Percentiles rank a stretch among this genome's conserved stretches.
Conservation (phyloP, 129 eudicot genomes). For the Flaveria robusta region DNA sequence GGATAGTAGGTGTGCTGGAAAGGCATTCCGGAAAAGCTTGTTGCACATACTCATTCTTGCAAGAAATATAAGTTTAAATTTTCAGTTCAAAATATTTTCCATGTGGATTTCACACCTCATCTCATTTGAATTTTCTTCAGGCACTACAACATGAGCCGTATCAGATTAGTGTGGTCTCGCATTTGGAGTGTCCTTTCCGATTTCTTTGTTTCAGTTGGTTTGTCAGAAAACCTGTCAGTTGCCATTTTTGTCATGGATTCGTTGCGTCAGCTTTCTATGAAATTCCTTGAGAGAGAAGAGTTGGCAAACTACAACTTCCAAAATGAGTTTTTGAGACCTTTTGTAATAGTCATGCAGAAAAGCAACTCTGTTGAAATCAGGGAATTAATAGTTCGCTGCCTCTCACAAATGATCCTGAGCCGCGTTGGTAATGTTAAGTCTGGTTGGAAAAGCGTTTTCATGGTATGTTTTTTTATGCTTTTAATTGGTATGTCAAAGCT, state of each 20-base stretch:
- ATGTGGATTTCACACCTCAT: slow-evolving; percentile 23
- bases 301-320: slow-evolving; percentile 93
- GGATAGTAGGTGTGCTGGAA: neutral
- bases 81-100: neutral
- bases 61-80: slow-evolving; percentile 5
- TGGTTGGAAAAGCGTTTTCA: slow-evolving; percentile 97
- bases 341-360: slow-evolving; percentile 91
- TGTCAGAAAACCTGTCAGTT: slow-evolving; percentile 95
- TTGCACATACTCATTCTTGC: neutral
- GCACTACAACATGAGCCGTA: slow-evolving; percentile 99
- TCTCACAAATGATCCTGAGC: slow-evolving; percentile 97
- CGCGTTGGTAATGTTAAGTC: slow-evolving; percentile 90
- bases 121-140: slow-evolving; percentile 65
- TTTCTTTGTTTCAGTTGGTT: slow-evolving; percentile 93
- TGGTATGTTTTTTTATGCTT: slow-evolving; percentile 51
- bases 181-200: slow-evolving; percentile 98
- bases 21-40: neutral
- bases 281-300: slow-evolving; percentile 95
- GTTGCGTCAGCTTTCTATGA: slow-evolving; percentile 95
- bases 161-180: slow-evolving; percentile 97
- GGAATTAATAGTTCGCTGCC: slow-evolving; percentile 94
- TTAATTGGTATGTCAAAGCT: neutral
- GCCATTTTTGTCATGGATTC: slow-evolving; percentile 99
- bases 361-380: slow-evolving; percentile 89
- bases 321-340: slow-evolving; percentile 95